These are phyloP conservation scores for Starmerella ratchasimensis DNA, from an alignment of 805 yeast species.

Conservation along the genomic window DNA sequence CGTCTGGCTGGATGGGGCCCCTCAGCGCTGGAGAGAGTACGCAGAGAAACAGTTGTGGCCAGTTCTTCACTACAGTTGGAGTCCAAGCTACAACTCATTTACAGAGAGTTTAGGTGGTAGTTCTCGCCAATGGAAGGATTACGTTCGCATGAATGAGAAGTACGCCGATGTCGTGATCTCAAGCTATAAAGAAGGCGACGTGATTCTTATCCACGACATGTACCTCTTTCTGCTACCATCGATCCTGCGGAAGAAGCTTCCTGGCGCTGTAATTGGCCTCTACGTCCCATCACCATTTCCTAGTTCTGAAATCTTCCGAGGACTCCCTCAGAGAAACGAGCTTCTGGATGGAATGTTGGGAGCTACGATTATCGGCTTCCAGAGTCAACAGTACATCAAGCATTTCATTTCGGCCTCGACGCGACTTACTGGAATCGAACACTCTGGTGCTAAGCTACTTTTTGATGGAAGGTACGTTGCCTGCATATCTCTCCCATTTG, in stretches of 20 bases:
- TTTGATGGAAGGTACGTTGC: conserved; percentile 68
- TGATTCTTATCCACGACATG: conserved; percentile 88
- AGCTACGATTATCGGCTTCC: conserved; percentile 74
- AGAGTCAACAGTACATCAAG: conserved; percentile 69
- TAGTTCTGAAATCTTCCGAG: conserved; percentile 82
- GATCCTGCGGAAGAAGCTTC: conserved; percentile 61
- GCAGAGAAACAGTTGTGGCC: conserved; percentile 93
- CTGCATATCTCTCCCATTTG: conserved; percentile 71
- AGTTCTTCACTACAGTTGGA: conserved; percentile 77
- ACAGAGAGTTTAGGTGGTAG: conserved; percentile 30
- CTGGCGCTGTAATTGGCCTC: conserved; percentile 60
- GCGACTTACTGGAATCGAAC: conserved; percentile 70
- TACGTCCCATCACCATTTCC: conserved; percentile 91
- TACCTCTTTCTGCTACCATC: conserved; percentile 72
- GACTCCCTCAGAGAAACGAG: conserved; percentile 69
- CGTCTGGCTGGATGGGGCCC: conserved; percentile 71
- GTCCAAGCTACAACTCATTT: conserved; percentile 11
- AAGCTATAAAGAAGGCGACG: conserved; percentile 74
- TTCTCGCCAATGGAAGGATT: conserved; percentile 68
- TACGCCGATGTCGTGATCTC: conserved; percentile 65
- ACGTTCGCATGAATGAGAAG: conserved; percentile 80
- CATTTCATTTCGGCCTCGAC: conserved; percentile 88
- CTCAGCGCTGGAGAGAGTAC: conserved; percentile 71
- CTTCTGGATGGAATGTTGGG: conserved; percentile 86
- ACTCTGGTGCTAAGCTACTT: conserved; percentile 33